Evolutionary conservation across 441 rosid genomes (phyloP), one percentile per base, ranked within the genome.

Genomic region (Eruca vesicaria): DNA sequence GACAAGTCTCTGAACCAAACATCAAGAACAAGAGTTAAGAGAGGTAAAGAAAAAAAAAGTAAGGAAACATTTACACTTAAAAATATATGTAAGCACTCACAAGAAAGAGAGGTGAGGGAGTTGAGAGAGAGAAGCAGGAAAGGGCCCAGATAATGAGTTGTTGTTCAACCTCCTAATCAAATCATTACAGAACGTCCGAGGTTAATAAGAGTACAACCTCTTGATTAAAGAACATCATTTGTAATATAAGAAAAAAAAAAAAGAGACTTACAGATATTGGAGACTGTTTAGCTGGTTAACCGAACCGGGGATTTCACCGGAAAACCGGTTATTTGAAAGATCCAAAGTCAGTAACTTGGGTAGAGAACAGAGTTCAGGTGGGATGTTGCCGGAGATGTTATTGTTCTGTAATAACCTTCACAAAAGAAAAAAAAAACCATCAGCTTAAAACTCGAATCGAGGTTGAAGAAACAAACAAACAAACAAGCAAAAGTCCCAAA

Each of bases 401-500:
- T 93, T 93, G 85, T 89, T 93, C 83, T 93, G 98, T 88, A 93
- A 70, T 78, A 87, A 79, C 83, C 98, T 93, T 81, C 71, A 81
- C 75, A 67, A 43, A 9, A 50, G 41, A 53, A 16, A 16, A 33
- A 58, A 9, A n/a, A n/a, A n/a, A n/a, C n/a, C n/a, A n/a, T n/a
- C n/a, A n/a, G n/a, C n/a, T n/a, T n/a, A n/a, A n/a, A n/a, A n/a
- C n/a, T n/a, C n/a, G n/a, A n/a, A n/a, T n/a, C n/a, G n/a, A n/a
- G n/a, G n/a, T n/a, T n/a, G n/a, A n/a, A n/a, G n/a, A n/a, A 50
- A 31, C 53, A 19, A 63, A 62, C 48, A 7, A 35, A 5, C 18
- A 36, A 16, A 69, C 19, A 43, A 57, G n/a, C 53, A 36, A 20
- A 55, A 28, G 38, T 29, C 3, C 59, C 29, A 29, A 43, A n/a